These are phyloP conservation scores for Phylloporus sp. DNA, from an alignment of 1,284 basidiomycete genomes.

Conservation along the genomic window DNA sequence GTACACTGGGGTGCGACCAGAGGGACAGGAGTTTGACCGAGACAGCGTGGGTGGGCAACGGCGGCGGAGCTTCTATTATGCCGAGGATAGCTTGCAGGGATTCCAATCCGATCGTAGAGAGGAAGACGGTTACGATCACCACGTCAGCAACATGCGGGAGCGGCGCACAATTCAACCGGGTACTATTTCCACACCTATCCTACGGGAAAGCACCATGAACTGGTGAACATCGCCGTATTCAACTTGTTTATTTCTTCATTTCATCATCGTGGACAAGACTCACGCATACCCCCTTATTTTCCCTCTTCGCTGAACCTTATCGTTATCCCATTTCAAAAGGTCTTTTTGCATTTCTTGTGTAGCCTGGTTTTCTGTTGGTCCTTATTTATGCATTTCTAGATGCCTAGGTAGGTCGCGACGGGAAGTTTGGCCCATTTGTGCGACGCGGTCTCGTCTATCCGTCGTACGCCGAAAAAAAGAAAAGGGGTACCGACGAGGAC, in stretches of 20 bases:
- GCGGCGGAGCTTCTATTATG: slow-evolving; percentile 81
- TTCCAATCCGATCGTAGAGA: slow-evolving; percentile 46
- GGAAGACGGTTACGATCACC: slow-evolving; percentile 40
- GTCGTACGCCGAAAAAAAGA: neutral
- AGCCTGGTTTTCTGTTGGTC: slow-evolving; percentile 27
- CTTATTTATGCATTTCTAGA: slow-evolving; percentile 34
- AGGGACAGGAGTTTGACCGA: slow-evolving; percentile 74
- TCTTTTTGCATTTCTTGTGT: slow-evolving; percentile 17
- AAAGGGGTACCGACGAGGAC: neutral
- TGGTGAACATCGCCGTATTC: slow-evolving; percentile 52
- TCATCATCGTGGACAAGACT: slow-evolving; percentile 15
- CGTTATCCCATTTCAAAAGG: slow-evolving; percentile 17
- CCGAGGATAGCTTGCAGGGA: slow-evolving; percentile 78
- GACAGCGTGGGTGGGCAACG: slow-evolving; percentile 76
- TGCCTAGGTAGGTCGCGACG: slow-evolving; percentile 32
- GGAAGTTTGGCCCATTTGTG: slow-evolving; percentile 12
- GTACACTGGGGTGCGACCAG: slow-evolving; percentile 51
- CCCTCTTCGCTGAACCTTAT: slow-evolving; percentile 10
- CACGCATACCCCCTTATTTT: slow-evolving; percentile 25
- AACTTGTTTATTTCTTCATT: neutral
- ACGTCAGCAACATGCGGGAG: slow-evolving; percentile 51
- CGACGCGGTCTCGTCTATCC: slow-evolving; percentile 1
- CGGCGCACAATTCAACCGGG: slow-evolving; percentile 59
- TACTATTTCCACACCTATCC: slow-evolving; percentile 70
- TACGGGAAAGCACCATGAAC: slow-evolving; percentile 77